Conservation (phyloP, 345 rosid species). For the Eucalyptus marginata region DNA sequence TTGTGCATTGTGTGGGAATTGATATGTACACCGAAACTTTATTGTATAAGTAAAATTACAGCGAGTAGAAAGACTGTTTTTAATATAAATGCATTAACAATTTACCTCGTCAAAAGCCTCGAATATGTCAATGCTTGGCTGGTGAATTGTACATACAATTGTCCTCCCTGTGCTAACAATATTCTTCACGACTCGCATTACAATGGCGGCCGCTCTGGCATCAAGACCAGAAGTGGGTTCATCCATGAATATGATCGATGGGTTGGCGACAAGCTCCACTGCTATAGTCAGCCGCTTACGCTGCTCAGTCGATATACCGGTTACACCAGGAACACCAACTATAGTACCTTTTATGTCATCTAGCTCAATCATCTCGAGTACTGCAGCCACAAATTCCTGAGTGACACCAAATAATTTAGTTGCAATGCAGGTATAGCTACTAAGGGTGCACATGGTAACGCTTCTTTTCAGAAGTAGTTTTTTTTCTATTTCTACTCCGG, state of each 20-base stretch:
- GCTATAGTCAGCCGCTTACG: slow-evolving; percentile 46
- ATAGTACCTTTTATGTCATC: slow-evolving; percentile 34
- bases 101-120: slow-evolving; percentile 51
- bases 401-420: background rate
- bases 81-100: background rate
- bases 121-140: slow-evolving; percentile 49
- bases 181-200: slow-evolving; percentile 48
- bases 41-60: background rate
- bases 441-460: no score
- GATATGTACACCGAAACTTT: background rate
- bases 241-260: slow-evolving; percentile 52
- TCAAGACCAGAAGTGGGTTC: slow-evolving; percentile 58
- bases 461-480: no score
- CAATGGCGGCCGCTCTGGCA: slow-evolving; percentile 63
- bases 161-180: slow-evolving; percentile 30
- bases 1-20: background rate
- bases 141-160: slow-evolving; percentile 50
- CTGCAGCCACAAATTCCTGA: slow-evolving; percentile 40
- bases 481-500: no score
- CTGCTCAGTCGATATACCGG: slow-evolving; percentile 48
- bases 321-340: slow-evolving; percentile 30
- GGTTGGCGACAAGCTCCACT: slow-evolving; percentile 51
- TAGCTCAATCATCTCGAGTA: slow-evolving; percentile 39
- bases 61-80: background rate
- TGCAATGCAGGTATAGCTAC: background rate